phyloP scores from a whole-genome alignment of 2,329 filamentous ascomycete species.

The Coleophoma cylindrospora region DNA sequence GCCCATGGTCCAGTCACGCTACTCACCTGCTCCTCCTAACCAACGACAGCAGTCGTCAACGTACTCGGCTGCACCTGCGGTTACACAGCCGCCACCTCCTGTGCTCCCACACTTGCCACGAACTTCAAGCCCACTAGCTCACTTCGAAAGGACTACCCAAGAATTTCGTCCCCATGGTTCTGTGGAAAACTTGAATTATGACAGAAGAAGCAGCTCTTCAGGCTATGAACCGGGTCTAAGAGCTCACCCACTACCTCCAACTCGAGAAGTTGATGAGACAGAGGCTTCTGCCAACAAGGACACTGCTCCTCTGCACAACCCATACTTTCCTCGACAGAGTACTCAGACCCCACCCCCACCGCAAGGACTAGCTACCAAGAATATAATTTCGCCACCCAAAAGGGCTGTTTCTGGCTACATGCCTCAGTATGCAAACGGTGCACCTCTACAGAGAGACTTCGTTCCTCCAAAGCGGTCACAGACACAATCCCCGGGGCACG shows the following conservation, averaged over 20 bases:
- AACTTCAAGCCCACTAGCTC: conserved; percentile 61
- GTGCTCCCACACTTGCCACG: conserved; percentile 53
- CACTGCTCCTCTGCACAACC: conserved; percentile 10
- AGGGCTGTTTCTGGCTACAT: conserved; percentile 45
- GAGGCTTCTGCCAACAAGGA: conserved; percentile 22
- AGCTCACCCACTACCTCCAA: conserved; percentile 49
- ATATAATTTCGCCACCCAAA: conserved; percentile 52
- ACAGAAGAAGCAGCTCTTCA: conserved; percentile 46
- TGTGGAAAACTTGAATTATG: conserved; percentile 34
- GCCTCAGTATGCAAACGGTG: conserved; percentile 27
- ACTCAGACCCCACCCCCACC: conserved; percentile 47
- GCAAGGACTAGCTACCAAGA: conserved; percentile 30
- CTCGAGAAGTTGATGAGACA: conserved; percentile 58
- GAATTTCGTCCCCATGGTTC: conserved; percentile 14
- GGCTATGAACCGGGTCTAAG: conserved; percentile 49
- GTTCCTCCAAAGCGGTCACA: conserved; percentile 53
- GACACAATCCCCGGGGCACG: conserved; percentile 57
- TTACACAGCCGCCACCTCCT: conserved; percentile 34
- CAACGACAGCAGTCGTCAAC: conserved; percentile 11
- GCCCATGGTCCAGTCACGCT: conserved; percentile 25
- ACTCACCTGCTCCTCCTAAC: conserved; percentile 37
- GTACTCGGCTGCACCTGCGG: conserved; percentile 22
- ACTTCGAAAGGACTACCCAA: conserved; percentile 45
- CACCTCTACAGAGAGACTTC: conserved; percentile 27
- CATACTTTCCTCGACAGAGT: conserved; percentile 17